A percentile compares a stretch with the other conserved stretches of the same genome.
These are phyloP conservation scores for Klebsormidium nitens DNA, from an alignment of 139 green algal genomes.

Conservation along the genomic window DNA sequence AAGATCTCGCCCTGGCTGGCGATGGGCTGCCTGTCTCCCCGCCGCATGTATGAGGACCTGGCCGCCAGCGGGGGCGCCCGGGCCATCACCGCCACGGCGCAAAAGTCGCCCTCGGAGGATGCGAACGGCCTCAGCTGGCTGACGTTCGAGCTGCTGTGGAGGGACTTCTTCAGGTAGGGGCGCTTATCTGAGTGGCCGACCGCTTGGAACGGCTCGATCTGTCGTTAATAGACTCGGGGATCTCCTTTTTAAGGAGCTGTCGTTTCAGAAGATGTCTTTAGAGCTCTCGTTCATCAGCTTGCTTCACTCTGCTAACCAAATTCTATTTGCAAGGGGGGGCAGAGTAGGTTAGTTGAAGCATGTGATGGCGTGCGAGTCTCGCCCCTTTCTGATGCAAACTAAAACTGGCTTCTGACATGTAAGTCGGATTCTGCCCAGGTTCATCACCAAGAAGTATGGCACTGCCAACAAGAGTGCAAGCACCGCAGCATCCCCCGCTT, in stretches of 20 bases:
- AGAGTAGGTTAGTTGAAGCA: background rate
- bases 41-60: constrained; percentile 51
- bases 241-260: background rate
- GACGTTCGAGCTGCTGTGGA: constrained; percentile 76
- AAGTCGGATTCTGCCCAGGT: background rate
- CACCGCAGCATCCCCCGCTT: too few species aligned
- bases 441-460: constrained; percentile 5
- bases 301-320: background rate
- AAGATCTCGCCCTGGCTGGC: constrained; percentile 76
- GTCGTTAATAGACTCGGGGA: background rate
- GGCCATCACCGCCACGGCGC: too few species aligned
- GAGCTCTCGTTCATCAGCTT: background rate
- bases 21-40: constrained; percentile 71
- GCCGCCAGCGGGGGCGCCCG: too few species aligned
- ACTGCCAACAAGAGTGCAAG: too few species aligned
- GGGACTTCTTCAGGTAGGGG: constrained; percentile 72
- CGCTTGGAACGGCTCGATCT: background rate
- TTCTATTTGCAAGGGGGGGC: background rate
- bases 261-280: background rate
- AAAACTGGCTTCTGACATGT: background rate
- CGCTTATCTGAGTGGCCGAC: background rate
- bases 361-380: background rate
- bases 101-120: background rate
- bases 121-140: constrained; percentile 53
- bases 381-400: background rate